A percentile compares a stretch with the other conserved stretches of the same genome.
These are phyloP conservation scores for Colletotrichum sp. DNA, from an alignment of 2,329 filamentous ascomycete genomes.

Conservation along the genomic window DNA sequence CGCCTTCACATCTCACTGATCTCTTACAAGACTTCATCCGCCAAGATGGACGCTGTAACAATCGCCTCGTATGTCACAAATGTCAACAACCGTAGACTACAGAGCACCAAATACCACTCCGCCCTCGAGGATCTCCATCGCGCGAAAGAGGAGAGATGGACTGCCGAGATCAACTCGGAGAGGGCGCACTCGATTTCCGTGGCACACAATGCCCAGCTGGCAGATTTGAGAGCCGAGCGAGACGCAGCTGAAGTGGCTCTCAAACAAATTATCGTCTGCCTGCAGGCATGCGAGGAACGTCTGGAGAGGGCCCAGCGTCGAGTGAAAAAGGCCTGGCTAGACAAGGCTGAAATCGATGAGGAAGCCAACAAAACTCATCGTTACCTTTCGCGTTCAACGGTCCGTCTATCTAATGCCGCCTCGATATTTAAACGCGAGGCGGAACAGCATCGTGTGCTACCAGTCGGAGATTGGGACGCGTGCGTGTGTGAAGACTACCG, in stretches of 20 bases:
- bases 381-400: neutral
- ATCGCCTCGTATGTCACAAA: rapidly evolving
- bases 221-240: neutral
- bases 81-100: neutral
- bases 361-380: neutral
- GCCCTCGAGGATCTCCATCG: neutral
- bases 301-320: rapidly evolving
- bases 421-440: neutral
- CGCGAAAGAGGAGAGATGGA: neutral
- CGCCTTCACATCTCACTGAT: neutral
- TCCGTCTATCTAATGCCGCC: neutral
- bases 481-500: neutral
- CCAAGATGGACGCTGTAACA: neutral
- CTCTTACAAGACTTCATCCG: neutral
- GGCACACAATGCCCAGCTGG: neutral
- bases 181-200: rapidly evolving
- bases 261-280: neutral
- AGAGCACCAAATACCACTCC: neutral
- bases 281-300: neutral
- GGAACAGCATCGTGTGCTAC: neutral
- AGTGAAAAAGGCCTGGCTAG: neutral
- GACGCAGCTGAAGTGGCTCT: neutral
- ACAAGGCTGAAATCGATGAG: neutral
- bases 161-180: neutral
- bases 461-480: too few relatives aligned